Evolutionary conservation across 345 rosid species (phyloP).

Genomic region (Carallia brachiata): DNA sequence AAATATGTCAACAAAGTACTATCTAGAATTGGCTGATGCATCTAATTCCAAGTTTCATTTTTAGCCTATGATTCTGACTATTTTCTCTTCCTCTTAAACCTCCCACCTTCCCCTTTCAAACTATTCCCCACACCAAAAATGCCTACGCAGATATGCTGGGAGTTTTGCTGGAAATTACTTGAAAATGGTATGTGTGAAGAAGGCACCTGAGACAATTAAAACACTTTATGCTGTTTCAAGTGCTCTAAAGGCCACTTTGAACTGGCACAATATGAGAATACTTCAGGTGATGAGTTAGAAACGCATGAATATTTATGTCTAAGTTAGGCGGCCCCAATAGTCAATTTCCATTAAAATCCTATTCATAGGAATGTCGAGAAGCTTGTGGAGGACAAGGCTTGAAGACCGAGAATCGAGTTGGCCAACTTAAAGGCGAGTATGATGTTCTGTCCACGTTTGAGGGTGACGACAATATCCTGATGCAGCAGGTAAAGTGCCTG

Average conservation of each 20-base stretch:
- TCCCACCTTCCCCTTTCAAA: not conserved
- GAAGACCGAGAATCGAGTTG: slow-evolving; percentile 85
- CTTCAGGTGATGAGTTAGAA: slow-evolving; percentile 63
- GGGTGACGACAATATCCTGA: slow-evolving; percentile 85
- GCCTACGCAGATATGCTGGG: slow-evolving; percentile 64
- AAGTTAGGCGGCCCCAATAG: not conserved
- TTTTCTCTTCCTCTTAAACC: not conserved
- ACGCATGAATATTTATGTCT: not conserved
- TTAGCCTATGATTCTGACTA: not conserved
- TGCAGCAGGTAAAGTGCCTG: slow-evolving; percentile 75
- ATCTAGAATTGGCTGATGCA: not conserved
- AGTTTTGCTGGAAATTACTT: slow-evolving; percentile 72
- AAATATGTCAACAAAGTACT: not conserved
- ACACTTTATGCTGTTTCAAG: slow-evolving; percentile 76
- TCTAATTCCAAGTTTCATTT: not conserved
- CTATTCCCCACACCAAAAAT: not conserved
- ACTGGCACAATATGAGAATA: slow-evolving; percentile 94
- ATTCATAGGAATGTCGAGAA: slow-evolving; percentile 86
- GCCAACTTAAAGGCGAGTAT: slow-evolving; percentile 79
- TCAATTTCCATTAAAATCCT: slow-evolving; percentile 4
- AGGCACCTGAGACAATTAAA: slow-evolving; percentile 78
- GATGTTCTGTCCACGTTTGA: slow-evolving; percentile 94
- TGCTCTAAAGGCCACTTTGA: slow-evolving; percentile 68
- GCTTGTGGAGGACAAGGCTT: slow-evolving; percentile 96
- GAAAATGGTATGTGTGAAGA: slow-evolving; percentile 71